These are phyloP conservation scores for Pythium sukuiense DNA, from an alignment of 352 stramenopile species.

Conservation along the genomic window DNA sequence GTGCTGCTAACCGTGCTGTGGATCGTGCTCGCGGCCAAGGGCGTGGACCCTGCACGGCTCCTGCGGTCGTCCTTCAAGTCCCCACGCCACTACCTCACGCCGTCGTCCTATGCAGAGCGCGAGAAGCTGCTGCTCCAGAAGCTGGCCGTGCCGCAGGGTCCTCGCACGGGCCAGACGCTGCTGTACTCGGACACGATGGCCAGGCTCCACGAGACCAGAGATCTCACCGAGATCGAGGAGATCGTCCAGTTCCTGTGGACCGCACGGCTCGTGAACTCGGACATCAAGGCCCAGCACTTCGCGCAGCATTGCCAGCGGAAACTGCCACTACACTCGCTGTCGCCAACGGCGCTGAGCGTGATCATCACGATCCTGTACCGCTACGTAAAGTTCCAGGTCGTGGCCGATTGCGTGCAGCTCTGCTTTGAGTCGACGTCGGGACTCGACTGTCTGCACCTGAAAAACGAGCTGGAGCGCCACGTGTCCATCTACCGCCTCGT, in stretches of 20 bases:
- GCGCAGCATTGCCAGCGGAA: conserved; percentile 47
- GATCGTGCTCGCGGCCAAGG: conserved; percentile 47
- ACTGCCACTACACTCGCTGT: conserved; percentile 42
- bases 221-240: conserved; percentile 52
- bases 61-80: conserved; percentile 61
- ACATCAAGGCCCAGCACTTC: conserved; percentile 78
- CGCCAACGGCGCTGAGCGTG: conserved; percentile 38
- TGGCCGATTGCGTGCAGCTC: conserved; percentile 53
- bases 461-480: conserved; percentile 66
- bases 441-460: conserved; percentile 51
- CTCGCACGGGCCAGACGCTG: conserved; percentile 53
- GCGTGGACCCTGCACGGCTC: conserved; percentile 59
- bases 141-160: conserved; percentile 1
- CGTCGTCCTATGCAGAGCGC: conserved; percentile 47
- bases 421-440: conserved; percentile 53
- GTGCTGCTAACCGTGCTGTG: conserved; percentile 44
- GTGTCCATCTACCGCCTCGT: conserved; percentile 72
- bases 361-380: conserved; percentile 61
- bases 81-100: conserved; percentile 43
- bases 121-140: conserved; percentile 49
- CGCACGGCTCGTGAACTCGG: conserved; percentile 60
- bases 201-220: conserved; percentile 39
- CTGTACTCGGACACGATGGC: conserved; percentile 72
- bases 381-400: conserved; percentile 45
- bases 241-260: conserved; percentile 56